A percentile compares a stretch with the other conserved stretches of the same genome.
Conservation (phyloP, 2,329 filamentous ascomycete genomes). For the Penicillium sp. region DNA sequence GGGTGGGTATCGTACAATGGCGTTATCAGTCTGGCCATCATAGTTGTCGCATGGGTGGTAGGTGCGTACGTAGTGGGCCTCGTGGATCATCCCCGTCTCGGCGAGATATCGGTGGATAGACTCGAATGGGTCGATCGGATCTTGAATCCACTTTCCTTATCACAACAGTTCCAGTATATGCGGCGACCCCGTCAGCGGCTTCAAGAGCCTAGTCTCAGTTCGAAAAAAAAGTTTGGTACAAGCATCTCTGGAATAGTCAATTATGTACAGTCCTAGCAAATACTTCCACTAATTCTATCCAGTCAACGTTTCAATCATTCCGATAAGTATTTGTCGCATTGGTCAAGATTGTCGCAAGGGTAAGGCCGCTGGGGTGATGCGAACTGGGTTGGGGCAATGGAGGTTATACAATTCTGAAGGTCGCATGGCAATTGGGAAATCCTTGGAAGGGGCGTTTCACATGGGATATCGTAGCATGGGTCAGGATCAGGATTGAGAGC, state of each 20-base stretch:
- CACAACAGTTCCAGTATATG: background rate
- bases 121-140: background rate
- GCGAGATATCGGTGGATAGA: background rate
- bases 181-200: background rate
- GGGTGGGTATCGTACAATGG: background rate
- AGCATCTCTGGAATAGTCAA: background rate
- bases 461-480: background rate
- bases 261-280: slow-evolving; percentile 5
- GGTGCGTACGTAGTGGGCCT: background rate
- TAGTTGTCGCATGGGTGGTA: background rate
- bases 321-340: background rate
- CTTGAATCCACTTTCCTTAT: background rate
- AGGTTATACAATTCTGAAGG: background rate
- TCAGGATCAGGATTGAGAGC: background rate
- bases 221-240: too few species aligned
- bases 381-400: background rate
- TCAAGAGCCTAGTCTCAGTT: background rate
- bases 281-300: background rate
- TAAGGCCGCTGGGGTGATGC: background rate
- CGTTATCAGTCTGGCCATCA: background rate
- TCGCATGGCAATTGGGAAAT: background rate
- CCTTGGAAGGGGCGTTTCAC: background rate
- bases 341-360: background rate
- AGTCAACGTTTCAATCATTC: background rate
- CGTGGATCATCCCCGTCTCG: background rate